A percentile compares a stretch with the other conserved stretches of the same genome.
Conservation (phyloP, 192 early-diverging fungal species). For the Chytriomyces sp. region DNA sequence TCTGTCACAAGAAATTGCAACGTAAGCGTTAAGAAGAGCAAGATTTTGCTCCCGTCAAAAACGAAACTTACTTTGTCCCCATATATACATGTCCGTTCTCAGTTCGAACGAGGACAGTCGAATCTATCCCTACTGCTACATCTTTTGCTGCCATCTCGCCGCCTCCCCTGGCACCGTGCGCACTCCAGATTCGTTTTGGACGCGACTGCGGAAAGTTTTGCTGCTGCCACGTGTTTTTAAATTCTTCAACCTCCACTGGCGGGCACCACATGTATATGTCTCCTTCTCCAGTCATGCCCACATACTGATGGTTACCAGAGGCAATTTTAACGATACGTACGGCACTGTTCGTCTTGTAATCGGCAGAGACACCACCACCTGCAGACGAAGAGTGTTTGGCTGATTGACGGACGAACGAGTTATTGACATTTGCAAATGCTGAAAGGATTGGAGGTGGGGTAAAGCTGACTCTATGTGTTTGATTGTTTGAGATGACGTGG, state of each 20-base stretch:
- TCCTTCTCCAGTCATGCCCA: constrained; percentile 45
- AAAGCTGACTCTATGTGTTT: constrained; percentile 58
- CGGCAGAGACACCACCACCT: constrained; percentile 2
- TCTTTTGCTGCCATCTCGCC: constrained; percentile 56
- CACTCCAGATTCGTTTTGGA: constrained; percentile 67
- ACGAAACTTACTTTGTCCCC: constrained; percentile 46
- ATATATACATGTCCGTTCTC: constrained; percentile 68
- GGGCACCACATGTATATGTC: constrained; percentile 68
- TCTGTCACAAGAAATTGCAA: constrained; percentile 17
- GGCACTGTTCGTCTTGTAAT: constrained; percentile 6
- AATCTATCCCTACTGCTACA: constrained; percentile 73
- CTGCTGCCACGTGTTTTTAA: constrained; percentile 46
- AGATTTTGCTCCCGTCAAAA: background rate
- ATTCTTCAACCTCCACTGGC: constrained; percentile 27
- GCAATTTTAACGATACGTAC: constrained; percentile 37
- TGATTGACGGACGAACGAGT: background rate
- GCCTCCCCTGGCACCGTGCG: constrained; percentile 32
- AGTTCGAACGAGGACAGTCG: constrained; percentile 69
- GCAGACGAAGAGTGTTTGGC: constrained; percentile 8
- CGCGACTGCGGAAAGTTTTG: constrained; percentile 43
- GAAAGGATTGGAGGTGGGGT: constrained; percentile 19
- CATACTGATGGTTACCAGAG: constrained; percentile 53
- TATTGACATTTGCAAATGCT: too few relatives aligned
- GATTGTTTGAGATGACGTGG: constrained; percentile 60
- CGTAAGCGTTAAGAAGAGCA: background rate